phyloP scores from a whole-genome alignment of 306 rosid species.

The Myrica gale region DNA sequence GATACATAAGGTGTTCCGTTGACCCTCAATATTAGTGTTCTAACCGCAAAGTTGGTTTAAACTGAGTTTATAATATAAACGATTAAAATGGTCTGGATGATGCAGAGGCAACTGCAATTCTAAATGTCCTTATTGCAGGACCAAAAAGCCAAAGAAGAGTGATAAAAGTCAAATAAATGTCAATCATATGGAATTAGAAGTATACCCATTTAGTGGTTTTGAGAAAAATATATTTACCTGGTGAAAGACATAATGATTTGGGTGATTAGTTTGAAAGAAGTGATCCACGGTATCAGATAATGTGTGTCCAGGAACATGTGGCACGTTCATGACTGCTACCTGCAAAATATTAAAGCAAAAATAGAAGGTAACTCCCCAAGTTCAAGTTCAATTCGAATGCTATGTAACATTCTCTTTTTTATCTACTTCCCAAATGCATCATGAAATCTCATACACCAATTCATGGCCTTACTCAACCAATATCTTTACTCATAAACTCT shows the following conservation, averaged over 20 bases:
- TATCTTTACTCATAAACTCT: too few species aligned
- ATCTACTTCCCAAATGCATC: too few species aligned
- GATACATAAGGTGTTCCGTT: background rate
- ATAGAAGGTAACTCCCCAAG: background rate
- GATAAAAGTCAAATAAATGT: background rate
- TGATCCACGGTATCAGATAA: slow-evolving; percentile 61
- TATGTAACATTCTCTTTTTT: too few species aligned
- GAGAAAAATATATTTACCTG: slow-evolving; percentile 56
- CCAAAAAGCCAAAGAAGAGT: slow-evolving; percentile 9
- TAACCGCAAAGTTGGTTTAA: background rate
- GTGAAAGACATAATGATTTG: slow-evolving; percentile 81
- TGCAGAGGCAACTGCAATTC: background rate
- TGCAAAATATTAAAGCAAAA: slow-evolving; percentile 37
- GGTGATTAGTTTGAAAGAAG: slow-evolving; percentile 81
- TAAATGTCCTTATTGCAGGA: background rate
- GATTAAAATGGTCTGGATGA: background rate
- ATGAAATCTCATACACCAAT: too few species aligned
- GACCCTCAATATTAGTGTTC: background rate
- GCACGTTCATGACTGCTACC: slow-evolving; percentile 85
- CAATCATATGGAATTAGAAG: background rate
- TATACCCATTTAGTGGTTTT: background rate
- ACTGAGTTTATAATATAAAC: background rate
- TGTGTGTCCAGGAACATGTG: slow-evolving; percentile 60
- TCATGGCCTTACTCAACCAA: too few species aligned
- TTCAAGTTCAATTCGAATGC: too few species aligned